Evolutionary conservation across 2,329 filamentous ascomycete species (phyloP), one percentile per base, ranked within the genome.

Genomic region (Clarireedia hainanense): DNA sequence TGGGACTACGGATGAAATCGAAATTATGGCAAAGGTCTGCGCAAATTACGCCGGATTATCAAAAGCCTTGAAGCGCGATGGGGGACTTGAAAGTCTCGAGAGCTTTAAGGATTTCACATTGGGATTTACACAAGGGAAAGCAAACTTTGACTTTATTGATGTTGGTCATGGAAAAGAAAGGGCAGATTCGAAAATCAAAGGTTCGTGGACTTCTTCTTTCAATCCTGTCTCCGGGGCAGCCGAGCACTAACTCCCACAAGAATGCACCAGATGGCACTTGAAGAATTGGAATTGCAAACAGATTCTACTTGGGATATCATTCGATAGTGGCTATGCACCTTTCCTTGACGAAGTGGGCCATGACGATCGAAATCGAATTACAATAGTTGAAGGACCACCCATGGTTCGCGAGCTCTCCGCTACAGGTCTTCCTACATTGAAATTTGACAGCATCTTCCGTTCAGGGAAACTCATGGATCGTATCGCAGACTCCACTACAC

Each of bases 141-240:
- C 79, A 9, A 76, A 76, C 10, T 84, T 85, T 71, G 80, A 85
- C 67, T 85, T 84, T 71, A 72, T 85, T 56, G 81, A 86, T 64
- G 76, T 85, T 52, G 81, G 82, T 36, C 70, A 75, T 61, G 76
- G 76, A 46, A 83, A 82, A 65, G 80, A 84, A 63, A 73, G 78
- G 50, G 76, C 78, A 6, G 79, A 82, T 64, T 75, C 75, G 47
- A 85, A 85, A 67, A 79, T 86, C 61, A 78, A 76, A 74, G 80
- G 80, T 81, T 68, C 49, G 69, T 54, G 26, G 43, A 4, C 2
- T 40, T 20, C 15, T 24, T 34, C 24, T 6, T 17, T 5, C 15
- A 17, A 37, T 20, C n/a, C 2, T 47, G 23, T 27, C 23, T 6
- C 39, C 39, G 39, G 39, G 17, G 39, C 39, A 42, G 39, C 39